Percentiles rank a stretch among this genome's conserved stretches.
phyloP scores from a whole-genome alignment of 345 rosid genomes.

The Camelina sativa region DNA sequence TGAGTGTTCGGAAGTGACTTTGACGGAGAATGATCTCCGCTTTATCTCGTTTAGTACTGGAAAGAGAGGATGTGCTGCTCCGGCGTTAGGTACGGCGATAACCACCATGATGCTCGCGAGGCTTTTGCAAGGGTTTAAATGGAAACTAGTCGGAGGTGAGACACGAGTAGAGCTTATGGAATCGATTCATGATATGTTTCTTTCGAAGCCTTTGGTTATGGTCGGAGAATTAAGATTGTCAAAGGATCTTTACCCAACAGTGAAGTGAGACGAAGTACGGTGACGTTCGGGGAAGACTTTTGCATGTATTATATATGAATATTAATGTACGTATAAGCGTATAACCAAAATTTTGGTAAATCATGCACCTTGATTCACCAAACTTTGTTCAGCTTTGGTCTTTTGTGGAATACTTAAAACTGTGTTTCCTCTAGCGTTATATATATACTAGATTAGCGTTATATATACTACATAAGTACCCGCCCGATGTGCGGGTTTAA shows the following conservation, averaged over 20 bases:
- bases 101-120: slow-evolving; percentile 55
- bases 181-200: slow-evolving; percentile 40
- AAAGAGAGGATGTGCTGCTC: slow-evolving; percentile 49
- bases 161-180: slow-evolving; percentile 43
- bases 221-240: slow-evolving; percentile 47
- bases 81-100: slow-evolving; percentile 51
- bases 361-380: not conserved
- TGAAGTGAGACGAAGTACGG: slow-evolving; percentile 5
- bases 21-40: slow-evolving; percentile 50
- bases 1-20: slow-evolving; percentile 30
- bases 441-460: no score
- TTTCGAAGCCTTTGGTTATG: slow-evolving; percentile 46
- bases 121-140: slow-evolving; percentile 53
- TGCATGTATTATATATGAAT: slow-evolving; percentile 4
- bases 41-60: slow-evolving; percentile 63
- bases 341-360: slow-evolving; percentile 20
- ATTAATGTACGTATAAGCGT: slow-evolving; percentile 1
- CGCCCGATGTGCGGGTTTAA: no score
- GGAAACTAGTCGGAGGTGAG: slow-evolving; percentile 40
- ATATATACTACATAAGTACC: no score
- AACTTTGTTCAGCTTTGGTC: slow-evolving; percentile 11
- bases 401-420: slow-evolving; percentile 24
- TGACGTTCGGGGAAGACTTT: not conserved
- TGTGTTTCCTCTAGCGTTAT: slow-evolving; percentile 29
- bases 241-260: slow-evolving; percentile 38